Base-by-base conservation (phyloP, 257 asterid genomes). In the Solanum pinnatisectum region DNA sequence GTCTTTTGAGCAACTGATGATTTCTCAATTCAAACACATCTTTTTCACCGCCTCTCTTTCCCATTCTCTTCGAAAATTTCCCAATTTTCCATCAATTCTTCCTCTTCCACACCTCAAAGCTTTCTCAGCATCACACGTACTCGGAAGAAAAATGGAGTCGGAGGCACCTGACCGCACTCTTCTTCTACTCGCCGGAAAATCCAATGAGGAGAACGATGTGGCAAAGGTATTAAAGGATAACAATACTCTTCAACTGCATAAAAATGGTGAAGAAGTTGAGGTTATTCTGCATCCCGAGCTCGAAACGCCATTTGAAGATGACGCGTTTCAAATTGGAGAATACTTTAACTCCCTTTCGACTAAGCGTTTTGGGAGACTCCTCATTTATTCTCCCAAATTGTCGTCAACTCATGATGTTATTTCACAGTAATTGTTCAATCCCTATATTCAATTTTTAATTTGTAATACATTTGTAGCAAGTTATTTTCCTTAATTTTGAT, bases 401-500 rank as follows among this genome's bases (percentile, higher is more conserved):
- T 84, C 93, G 46, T 97, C 99, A 60, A 97, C 99, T 33, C 98
- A 95, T 39, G 99, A 95, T 40, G 93, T 97, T 46, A 95, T 96
- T 88, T 90, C 98, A 3, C 91, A 87, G 99, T 97, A 91, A 35
- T 87, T 78, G 23, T 15, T 1, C n/a, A 6, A n/a, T 84, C 59
- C 60, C 18, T 84, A 3, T 39, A 20, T 35, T 59, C 87, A 35
- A 3, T 9, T 82, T 30, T 83, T 52, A 18, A 22, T 22, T 59
- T 59, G 67, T 59, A 59, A 22, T 22, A 49, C 59, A 5, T 35
- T 35, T 14, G 0, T 56, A 59, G 40, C 63, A 81, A 70, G 74
- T 27, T 27, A 68, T 63, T 63, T 65, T 2, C 72, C 33, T 65
- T 11, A 65, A n/a, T n/a, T 65, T 59, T 8, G 5, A 59, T 56